phyloP scores from a whole-genome alignment of 2,329 filamentous ascomycete genomes.

The Xylariaceae sp. region DNA sequence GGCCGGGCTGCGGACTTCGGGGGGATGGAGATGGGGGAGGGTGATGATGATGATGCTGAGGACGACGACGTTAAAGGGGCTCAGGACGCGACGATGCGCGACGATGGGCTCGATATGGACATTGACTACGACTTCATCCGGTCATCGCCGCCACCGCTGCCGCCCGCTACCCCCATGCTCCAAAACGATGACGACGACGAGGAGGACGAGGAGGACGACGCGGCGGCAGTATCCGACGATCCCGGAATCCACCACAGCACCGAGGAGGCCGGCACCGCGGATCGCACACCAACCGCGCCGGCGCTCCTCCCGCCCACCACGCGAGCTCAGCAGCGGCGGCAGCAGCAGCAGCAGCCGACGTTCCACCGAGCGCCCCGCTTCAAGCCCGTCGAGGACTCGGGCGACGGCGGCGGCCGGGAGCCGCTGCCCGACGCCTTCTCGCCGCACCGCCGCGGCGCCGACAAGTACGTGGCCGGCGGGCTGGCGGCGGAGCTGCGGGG shows the following conservation, averaged over 20 bases:
- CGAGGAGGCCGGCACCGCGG: too few species aligned
- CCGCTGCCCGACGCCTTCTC: conserved; percentile 32
- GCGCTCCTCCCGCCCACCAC: too few species aligned
- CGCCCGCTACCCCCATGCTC: too few species aligned
- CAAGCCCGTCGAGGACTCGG: conserved; percentile 20
- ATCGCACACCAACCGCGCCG: too few species aligned
- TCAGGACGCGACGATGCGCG: too few species aligned
- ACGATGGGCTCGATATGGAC: too few species aligned
- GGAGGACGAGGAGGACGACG: background rate
- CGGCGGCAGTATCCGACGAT: too few species aligned
- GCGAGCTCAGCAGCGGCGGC: conserved; percentile 9
- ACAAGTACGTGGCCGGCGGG: conserved; percentile 30
- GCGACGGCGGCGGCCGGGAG: conserved; percentile 11
- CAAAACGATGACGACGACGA: too few species aligned
- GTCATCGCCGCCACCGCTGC: too few species aligned
- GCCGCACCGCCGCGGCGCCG: conserved; percentile 26
- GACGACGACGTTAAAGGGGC: conserved; percentile 3
- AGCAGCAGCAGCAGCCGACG: conserved; percentile 25
- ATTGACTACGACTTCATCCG: too few species aligned
- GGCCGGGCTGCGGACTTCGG: conserved; percentile 3
- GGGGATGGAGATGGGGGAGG: background rate
- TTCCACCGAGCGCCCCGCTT: conserved; percentile 32
- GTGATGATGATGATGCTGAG: conserved; percentile 3
- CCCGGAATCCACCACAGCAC: too few species aligned
- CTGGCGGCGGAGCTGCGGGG: conserved; percentile 34